Evolutionary conservation across 495 filamentous ascomycete genomes (phyloP).

Genomic region (Hypoxylon fuscum): DNA sequence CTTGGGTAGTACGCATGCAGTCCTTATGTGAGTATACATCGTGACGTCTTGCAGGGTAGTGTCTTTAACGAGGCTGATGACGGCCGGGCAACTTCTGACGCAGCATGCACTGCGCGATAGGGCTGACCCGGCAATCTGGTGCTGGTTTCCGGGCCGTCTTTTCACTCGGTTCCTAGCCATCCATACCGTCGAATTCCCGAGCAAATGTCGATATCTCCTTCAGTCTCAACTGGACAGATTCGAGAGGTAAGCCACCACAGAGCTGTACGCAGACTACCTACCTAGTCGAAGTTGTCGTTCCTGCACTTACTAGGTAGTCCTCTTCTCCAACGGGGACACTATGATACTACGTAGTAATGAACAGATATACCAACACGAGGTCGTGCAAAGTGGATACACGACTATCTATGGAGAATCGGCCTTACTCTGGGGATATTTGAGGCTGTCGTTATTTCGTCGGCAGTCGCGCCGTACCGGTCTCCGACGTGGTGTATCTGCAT

Average conservation of each 20-base stretch:
- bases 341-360: slow-evolving; percentile 25
- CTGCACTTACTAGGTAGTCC: not conserved
- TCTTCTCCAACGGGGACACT: not conserved
- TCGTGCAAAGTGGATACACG: slow-evolving; percentile 21
- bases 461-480: slow-evolving; percentile 5
- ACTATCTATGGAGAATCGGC: slow-evolving; percentile 16
- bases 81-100: slow-evolving; percentile 10
- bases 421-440: slow-evolving; percentile 17
- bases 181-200: not conserved
- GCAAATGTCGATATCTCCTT: not conserved
- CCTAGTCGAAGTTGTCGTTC: not conserved
- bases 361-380: slow-evolving; percentile 30
- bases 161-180: not conserved
- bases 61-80: slow-evolving; percentile 26
- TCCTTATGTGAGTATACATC: not conserved
- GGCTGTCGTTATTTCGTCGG: slow-evolving; percentile 10
- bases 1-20: not conserved
- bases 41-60: slow-evolving; percentile 12
- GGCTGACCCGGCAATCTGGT: slow-evolving; percentile 37
- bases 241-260: not conserved
- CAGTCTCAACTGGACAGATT: not conserved
- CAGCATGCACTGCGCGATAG: slow-evolving; percentile 22
- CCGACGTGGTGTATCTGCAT: not conserved
- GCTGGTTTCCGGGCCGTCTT: slow-evolving; percentile 2
- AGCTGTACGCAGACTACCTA: not conserved